These are phyloP conservation scores for Xylaria longipes DNA, from an alignment of 495 filamentous ascomycete species.

Conservation along the genomic window DNA sequence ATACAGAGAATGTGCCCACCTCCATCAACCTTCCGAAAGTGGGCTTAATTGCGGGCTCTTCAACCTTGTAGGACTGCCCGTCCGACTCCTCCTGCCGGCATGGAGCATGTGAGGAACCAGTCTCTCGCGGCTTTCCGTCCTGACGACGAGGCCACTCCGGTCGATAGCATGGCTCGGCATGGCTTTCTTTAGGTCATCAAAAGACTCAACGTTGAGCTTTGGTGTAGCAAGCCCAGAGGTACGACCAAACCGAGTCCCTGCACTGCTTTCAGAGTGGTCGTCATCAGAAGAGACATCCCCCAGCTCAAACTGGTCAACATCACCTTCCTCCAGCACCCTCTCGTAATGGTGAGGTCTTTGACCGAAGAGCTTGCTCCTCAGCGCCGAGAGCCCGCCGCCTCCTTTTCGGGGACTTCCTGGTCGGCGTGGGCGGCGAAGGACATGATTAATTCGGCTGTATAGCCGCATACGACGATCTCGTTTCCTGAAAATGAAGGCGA, in stretches of 20 bases:
- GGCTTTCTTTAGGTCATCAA: conserved; percentile 59
- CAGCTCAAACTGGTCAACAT: conserved; percentile 72
- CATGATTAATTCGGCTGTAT: conserved; percentile 62
- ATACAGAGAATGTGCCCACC: conserved; percentile 22
- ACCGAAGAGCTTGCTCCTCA: conserved; percentile 65
- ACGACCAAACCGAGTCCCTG: conserved; percentile 54
- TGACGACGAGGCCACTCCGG: conserved; percentile 73
- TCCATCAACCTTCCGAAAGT: conserved; percentile 45
- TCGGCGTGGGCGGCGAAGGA: conserved; percentile 58
- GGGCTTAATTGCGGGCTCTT: conserved; percentile 68
- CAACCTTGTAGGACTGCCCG: conserved; percentile 67
- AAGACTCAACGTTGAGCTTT: conserved; percentile 65
- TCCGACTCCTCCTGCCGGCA: conserved; percentile 62
- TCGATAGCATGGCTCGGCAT: conserved; percentile 66
- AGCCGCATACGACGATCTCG: conserved; percentile 74
- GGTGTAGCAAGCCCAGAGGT: conserved; percentile 71
- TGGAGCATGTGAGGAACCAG: conserved; percentile 56
- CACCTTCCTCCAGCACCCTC: conserved; percentile 82
- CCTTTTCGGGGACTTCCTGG: conserved; percentile 61
- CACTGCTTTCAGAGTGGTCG: conserved; percentile 58
- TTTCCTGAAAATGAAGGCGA: conserved; percentile 62
- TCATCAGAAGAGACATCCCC: conserved; percentile 66
- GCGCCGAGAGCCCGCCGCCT: conserved; percentile 60
- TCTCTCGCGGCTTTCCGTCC: conserved; percentile 84
- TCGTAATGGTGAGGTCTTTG: conserved; percentile 67